Conservation (phyloP, 768 basidiomycete genomes). For the Termitomyces sp. region DNA sequence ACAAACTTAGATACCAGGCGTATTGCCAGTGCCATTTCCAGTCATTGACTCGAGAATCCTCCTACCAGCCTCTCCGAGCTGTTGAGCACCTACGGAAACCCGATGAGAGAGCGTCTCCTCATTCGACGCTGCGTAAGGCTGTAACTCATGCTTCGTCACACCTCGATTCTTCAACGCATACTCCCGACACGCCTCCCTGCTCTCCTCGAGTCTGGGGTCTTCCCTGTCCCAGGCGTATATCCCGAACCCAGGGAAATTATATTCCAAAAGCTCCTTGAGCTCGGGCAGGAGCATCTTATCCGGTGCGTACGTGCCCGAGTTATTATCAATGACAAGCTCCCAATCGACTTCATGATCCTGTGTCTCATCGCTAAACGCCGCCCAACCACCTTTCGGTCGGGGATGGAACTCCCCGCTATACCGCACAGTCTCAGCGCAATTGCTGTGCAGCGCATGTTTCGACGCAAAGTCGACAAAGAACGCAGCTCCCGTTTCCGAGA, state of each 20-base stretch:
- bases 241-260: slow-evolving; percentile 64
- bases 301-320: slow-evolving; percentile 81
- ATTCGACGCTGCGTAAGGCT: slow-evolving; percentile 53
- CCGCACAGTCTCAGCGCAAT: slow-evolving; percentile 59
- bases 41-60: neutral
- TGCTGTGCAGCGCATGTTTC: slow-evolving; percentile 81
- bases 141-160: slow-evolving; percentile 49
- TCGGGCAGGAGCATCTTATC: slow-evolving; percentile 54
- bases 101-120: slow-evolving; percentile 44
- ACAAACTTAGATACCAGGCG: no score
- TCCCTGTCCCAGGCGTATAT: slow-evolving; percentile 50
- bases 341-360: slow-evolving; percentile 56
- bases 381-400: slow-evolving; percentile 65
- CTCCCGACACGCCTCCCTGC: slow-evolving; percentile 59
- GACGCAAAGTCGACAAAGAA: slow-evolving; percentile 85
- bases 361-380: slow-evolving; percentile 46
- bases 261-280: slow-evolving; percentile 54
- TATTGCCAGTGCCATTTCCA: neutral
- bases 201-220: slow-evolving; percentile 50
- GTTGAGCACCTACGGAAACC: slow-evolving; percentile 9
- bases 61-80: slow-evolving; percentile 6
- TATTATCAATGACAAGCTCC: slow-evolving; percentile 85
- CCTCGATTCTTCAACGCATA: slow-evolving; percentile 62
- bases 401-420: slow-evolving; percentile 81
- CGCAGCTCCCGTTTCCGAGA: slow-evolving; percentile 82